Evolutionary conservation across 2,329 filamentous ascomycete species (phyloP).

Genomic region (Penicillium sp.): DNA sequence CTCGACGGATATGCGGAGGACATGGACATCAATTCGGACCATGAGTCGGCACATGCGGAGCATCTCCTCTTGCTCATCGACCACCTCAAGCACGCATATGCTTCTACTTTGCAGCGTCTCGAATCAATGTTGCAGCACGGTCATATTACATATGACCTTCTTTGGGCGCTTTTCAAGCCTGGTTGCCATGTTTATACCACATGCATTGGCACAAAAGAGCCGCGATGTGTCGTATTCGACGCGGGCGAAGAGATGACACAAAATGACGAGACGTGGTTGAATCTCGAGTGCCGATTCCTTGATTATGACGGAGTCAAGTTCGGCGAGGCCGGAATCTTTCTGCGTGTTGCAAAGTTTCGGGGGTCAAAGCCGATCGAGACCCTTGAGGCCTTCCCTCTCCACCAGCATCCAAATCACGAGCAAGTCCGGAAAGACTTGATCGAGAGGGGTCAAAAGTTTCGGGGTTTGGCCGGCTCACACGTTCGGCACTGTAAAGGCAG

Average conservation of each 20-base stretch:
- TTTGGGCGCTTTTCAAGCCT: constrained; percentile 39
- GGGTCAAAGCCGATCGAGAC: constrained; percentile 30
- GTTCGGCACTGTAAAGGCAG: constrained; percentile 33
- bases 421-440: constrained; percentile 26
- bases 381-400: constrained; percentile 34
- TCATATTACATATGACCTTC: constrained; percentile 39
- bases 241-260: constrained; percentile 21
- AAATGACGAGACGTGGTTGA: constrained; percentile 23
- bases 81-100: constrained; percentile 28
- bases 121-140: constrained; percentile 27
- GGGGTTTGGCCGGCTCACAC: constrained; percentile 26
- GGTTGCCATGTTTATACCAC: constrained; percentile 30
- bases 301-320: constrained; percentile 32
- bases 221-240: constrained; percentile 23
- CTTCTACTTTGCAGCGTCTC: constrained; percentile 25
- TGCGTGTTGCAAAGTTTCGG: constrained; percentile 27
- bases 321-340: constrained; percentile 25
- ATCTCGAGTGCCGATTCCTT: constrained; percentile 30
- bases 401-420: constrained; percentile 25
- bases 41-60: constrained; percentile 2
- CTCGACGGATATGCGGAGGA: constrained; percentile 17
- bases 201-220: constrained; percentile 26
- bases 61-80: constrained; percentile 29
- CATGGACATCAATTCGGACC: constrained; percentile 8
- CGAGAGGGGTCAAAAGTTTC: constrained; percentile 31